Percentiles rank a stretch among this genome's conserved stretches.
Conservation (phyloP, 805 yeast genomes). For the Jamesozyma spencerorum region DNA sequence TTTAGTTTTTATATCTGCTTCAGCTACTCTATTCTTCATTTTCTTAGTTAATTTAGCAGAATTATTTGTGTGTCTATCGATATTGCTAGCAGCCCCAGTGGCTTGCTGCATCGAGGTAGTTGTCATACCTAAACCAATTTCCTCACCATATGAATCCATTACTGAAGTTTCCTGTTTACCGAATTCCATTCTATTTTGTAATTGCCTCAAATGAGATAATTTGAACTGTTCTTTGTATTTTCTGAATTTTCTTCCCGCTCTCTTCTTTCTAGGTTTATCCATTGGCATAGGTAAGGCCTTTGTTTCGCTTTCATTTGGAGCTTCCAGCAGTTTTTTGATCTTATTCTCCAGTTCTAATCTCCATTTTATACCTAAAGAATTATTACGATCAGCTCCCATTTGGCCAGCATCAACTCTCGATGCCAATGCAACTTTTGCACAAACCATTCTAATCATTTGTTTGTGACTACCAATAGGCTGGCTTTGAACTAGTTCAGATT, state of each 20-base stretch:
- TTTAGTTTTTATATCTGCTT: conserved; percentile 16
- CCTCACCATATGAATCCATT: conserved; percentile 65
- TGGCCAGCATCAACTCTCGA: conserved; percentile 67
- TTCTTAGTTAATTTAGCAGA: conserved; percentile 53
- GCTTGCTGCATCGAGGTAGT: conserved; percentile 14
- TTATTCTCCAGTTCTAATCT: conserved; percentile 49
- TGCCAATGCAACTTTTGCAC: conserved; percentile 74
- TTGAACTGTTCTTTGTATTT: conserved; percentile 74
- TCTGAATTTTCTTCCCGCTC: conserved; percentile 78
- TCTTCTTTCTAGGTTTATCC: conserved; percentile 65
- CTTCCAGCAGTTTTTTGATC: conserved; percentile 62
- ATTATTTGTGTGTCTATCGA: conserved; percentile 36
- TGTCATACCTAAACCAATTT: conserved; percentile 74
- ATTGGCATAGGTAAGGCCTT: conserved; percentile 66
- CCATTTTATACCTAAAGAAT: conserved; percentile 51
- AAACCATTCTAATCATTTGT: conserved; percentile 66
- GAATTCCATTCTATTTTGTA: conserved; percentile 78
- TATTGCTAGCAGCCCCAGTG: conserved; percentile 17
- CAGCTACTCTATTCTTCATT: conserved; percentile 41
- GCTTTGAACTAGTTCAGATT: conserved; percentile 47
- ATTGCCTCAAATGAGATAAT: conserved; percentile 69
- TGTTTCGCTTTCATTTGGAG: conserved; percentile 66
- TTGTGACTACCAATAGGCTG: conserved; percentile 51
- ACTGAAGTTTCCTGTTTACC: conserved; percentile 62
- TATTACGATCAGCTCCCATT: conserved; percentile 31